Conservation (phyloP, 1,284 basidiomycete genomes). For the Tilletia caries region DNA sequence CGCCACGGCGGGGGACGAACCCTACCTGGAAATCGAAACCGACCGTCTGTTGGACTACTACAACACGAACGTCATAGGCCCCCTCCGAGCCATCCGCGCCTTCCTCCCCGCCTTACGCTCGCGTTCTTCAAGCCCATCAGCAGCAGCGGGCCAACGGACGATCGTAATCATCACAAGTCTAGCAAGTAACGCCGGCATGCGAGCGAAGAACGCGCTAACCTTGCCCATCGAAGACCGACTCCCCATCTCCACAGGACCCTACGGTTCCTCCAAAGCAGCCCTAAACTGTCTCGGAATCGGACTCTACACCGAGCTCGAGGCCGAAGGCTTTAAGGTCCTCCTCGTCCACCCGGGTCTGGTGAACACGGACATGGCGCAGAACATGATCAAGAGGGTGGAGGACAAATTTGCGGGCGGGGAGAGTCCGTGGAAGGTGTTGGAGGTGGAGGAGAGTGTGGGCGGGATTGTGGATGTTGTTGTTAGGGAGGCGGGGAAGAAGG, state of each 20-base stretch:
- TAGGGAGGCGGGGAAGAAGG: neutral
- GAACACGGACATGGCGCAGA: conserved; percentile 17
- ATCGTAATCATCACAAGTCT: conserved; percentile 10
- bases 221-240: neutral
- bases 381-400: neutral
- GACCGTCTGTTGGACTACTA: conserved; percentile 13
- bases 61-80: conserved; percentile 19
- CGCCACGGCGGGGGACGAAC: conserved; percentile 12
- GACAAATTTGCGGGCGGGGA: neutral
- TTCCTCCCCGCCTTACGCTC: conserved; percentile 19
- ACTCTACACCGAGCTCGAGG: conserved; percentile 16
- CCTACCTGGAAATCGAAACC: neutral
- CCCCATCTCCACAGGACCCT: conserved; percentile 12
- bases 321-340: conserved; percentile 20
- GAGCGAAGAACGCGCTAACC: conserved; percentile 6
- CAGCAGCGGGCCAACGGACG: too few species aligned
- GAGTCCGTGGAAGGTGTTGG: conserved; percentile 6
- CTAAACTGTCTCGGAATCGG: conserved; percentile 19
- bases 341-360: conserved; percentile 19
- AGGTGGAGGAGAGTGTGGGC: neutral
- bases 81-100: conserved; percentile 17
- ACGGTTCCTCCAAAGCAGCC: conserved; percentile 16
- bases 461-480: conserved; percentile 17
- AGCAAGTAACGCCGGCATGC: conserved; percentile 6
- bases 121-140: neutral